Conservation (phyloP, 768 basidiomycete species). For the Tubosaeta brunneosetosa region DNA sequence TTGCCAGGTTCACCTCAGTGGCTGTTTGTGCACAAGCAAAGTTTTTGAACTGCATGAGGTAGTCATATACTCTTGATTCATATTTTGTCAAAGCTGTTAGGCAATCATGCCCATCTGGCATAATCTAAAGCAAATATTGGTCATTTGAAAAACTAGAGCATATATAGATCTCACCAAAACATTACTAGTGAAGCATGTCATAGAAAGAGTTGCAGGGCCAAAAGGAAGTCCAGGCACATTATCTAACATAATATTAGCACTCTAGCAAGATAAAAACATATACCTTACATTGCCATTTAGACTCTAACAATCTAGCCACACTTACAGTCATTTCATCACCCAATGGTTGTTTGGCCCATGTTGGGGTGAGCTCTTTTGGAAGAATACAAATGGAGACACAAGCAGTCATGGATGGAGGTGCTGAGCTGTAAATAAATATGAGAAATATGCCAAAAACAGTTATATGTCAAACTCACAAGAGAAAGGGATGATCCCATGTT, state of each 20-base stretch:
- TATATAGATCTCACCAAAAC: not conserved
- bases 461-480: not conserved
- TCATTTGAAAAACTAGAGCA: not conserved
- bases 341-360: not conserved
- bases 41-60: not conserved
- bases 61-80: not conserved
- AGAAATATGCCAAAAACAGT: not conserved
- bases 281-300: not conserved
- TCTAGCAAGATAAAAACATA: not conserved
- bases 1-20: not conserved
- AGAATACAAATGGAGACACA: not conserved
- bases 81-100: not conserved
- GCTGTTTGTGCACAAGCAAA: not conserved
- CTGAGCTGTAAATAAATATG: not conserved
- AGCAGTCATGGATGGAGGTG: not conserved
- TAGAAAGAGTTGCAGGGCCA: not conserved
- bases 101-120: not conserved
- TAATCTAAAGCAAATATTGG: not conserved
- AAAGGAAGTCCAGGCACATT: not conserved
- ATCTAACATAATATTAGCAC: not conserved
- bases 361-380: not conserved
- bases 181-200: not conserved
- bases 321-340: not conserved
- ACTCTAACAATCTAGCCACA: not conserved
- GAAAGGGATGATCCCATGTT: constrained; percentile 1